These are phyloP conservation scores for Flueggea neowawraea DNA, from an alignment of 441 rosid genomes.

Conservation along the genomic window DNA sequence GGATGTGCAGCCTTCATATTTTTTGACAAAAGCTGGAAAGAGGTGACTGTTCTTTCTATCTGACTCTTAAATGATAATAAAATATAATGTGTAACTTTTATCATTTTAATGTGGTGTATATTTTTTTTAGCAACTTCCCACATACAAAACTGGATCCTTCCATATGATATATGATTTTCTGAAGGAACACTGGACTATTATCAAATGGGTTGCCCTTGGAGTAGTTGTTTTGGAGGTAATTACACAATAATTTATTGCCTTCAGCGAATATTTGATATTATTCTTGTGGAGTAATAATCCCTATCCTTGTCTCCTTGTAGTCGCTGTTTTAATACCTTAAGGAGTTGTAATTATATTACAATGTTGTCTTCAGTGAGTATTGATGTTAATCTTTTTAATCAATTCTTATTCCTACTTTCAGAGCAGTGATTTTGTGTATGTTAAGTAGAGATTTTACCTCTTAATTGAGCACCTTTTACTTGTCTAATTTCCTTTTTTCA, in stretches of 20 bases:
- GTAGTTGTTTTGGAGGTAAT: conserved; percentile 82
- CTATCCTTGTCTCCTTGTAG: no score
- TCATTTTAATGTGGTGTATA: conserved; percentile 9
- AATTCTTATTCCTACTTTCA: no score
- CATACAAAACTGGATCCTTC: conserved; percentile 85
- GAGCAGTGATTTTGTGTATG: no score
- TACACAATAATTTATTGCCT: neutral
- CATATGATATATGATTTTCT: conserved; percentile 70
- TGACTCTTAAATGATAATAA: neutral
- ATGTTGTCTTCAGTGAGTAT: no score
- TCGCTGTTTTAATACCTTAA: no score
- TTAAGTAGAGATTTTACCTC: no score
- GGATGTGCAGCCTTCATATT: conserved; percentile 87
- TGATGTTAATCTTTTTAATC: no score
- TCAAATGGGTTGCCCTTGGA: conserved; percentile 96
- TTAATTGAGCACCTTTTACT: no score
- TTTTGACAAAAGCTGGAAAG: conserved; percentile 89
- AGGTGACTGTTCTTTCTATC: conserved; percentile 39
- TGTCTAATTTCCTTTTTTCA: no score
- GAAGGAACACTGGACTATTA: conserved; percentile 76
- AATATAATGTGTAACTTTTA: neutral
- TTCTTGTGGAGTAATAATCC: no score
- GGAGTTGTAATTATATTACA: no score
- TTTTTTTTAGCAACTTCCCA: conserved; percentile 68
- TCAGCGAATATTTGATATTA: conserved; percentile 1